Evolutionary conservation across 1,284 basidiomycete species (phyloP).

Genomic region (Cerrena zonata): DNA sequence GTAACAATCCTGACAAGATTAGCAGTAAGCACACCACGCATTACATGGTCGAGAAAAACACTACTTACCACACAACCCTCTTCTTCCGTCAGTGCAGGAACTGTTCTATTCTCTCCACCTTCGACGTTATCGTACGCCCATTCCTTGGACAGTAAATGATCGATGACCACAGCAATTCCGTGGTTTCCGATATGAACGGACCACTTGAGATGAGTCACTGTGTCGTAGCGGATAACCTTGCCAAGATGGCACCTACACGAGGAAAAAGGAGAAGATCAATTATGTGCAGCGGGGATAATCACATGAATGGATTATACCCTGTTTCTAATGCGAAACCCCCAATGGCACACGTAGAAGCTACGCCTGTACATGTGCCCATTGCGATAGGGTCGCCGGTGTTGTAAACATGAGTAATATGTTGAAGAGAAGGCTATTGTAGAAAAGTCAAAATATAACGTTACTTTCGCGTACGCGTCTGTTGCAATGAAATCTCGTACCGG

Average conservation of each 20-base stretch:
- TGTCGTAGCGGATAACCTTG: conserved; percentile 75
- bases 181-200: conserved; percentile 77
- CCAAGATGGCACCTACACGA: conserved; percentile 56
- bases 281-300: no score
- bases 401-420: conserved; percentile 78
- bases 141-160: conserved; percentile 68
- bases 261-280: no score
- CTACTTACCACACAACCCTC: conserved; percentile 36
- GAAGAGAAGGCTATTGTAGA: conserved; percentile 60
- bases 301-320: no score
- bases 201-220: conserved; percentile 82
- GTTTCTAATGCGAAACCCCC: conserved; percentile 76
- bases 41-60: not conserved
- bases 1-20: conserved; percentile 32
- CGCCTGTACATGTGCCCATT: conserved; percentile 76
- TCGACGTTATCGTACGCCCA: conserved; percentile 38
- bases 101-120: conserved; percentile 6
- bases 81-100: conserved; percentile 26
- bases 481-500: conserved; percentile 42
- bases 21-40: conserved; percentile 3
- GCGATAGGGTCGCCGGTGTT: conserved; percentile 84
- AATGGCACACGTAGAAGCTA: conserved; percentile 63
- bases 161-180: conserved; percentile 73
- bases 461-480: not conserved
- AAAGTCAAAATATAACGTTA: no score